These are phyloP conservation scores for Terfezia claveryi DNA, from an alignment of 495 filamentous ascomycete genomes.

Conservation along the genomic window DNA sequence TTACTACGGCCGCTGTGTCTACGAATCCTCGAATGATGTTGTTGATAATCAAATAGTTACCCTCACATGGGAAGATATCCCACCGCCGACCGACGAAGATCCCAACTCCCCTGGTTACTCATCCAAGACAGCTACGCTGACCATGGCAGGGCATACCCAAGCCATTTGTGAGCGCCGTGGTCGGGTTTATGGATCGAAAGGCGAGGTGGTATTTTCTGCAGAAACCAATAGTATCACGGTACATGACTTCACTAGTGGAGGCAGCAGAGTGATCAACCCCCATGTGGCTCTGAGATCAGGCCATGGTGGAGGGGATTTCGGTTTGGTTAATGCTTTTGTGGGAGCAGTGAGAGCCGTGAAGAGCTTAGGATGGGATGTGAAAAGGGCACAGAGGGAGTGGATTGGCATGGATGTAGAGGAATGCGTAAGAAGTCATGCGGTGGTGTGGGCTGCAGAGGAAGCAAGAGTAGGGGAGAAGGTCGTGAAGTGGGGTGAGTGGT, in stretches of 20 bases:
- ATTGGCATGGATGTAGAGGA: slow-evolving; percentile 72
- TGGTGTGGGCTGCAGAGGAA: slow-evolving; percentile 88
- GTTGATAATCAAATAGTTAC: slow-evolving; percentile 81
- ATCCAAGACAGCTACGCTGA: slow-evolving; percentile 69
- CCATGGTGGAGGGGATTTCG: slow-evolving; percentile 77
- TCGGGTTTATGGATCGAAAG: slow-evolving; percentile 58
- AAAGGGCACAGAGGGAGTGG: slow-evolving; percentile 49
- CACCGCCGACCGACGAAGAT: slow-evolving; percentile 20
- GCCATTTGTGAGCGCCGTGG: slow-evolving; percentile 66
- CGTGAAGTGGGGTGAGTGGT: slow-evolving; percentile 63
- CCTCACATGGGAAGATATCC: slow-evolving; percentile 50
- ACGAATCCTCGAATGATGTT: slow-evolving; percentile 74
- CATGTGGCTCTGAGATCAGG: slow-evolving; percentile 29
- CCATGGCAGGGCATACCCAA: slow-evolving; percentile 84
- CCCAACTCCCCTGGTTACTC: not conserved
- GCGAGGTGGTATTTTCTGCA: slow-evolving; percentile 49
- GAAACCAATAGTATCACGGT: slow-evolving; percentile 44
- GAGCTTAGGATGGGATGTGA: slow-evolving; percentile 40
- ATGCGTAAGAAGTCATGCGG: slow-evolving; percentile 64
- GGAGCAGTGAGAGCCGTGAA: slow-evolving; percentile 61
- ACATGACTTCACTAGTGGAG: slow-evolving; percentile 37
- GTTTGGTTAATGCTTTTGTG: slow-evolving; percentile 59
- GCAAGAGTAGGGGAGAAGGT: slow-evolving; percentile 46
- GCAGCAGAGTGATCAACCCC: slow-evolving; percentile 31
- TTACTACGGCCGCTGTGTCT: slow-evolving; percentile 74